Evolutionary conservation across 306 rosid species (phyloP), one percentile per base, ranked within the genome.

Genomic region (Cicer bijugum): DNA sequence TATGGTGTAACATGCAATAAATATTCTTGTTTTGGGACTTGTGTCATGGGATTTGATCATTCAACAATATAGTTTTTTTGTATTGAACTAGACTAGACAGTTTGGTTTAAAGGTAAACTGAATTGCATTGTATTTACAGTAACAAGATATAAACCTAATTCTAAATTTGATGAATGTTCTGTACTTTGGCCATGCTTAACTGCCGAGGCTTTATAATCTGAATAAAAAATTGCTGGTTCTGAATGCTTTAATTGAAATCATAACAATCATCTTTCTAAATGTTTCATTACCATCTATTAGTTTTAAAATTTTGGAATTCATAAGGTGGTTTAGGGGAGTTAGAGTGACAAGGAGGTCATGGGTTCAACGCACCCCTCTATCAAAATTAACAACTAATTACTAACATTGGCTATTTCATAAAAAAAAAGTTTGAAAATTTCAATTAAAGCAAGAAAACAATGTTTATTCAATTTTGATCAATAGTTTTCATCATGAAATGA

Each of bases 71-170:
- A 43, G 10, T 37, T 51, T 57, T 4, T 8, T 10, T 76, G 38
- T 69, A 7, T 66, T 1, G 47, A 38, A 62, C 44, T 59, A 56
- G 71, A 67, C 57, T 33, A 51, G 56, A 62, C 38, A 69, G 23
- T 61, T 75, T 57, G 37, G 20, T 16, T 67, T 39, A 40, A 6
- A 12, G 43, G 16, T n/a, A 23, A 69, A 20, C 42, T 60, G 15
- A 69, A 60, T 58, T 58, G 74, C 62, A 48, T 69, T 62, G 10
- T 53, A 52, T 64, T 12, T 69, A 17, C 56, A 42, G 33, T 80
- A 39, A 42, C 2, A 37, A 80, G 67, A 59, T 39, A 37, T 19
- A 61, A 37, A 44, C 20, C 9, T 38, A 14, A 7, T 14, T 38
- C 55, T 7, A 7, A 23, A 63, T 53, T 70, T n/a, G 45, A 63